phyloP scores from a whole-genome alignment of 345 rosid species.

The Populus davidiana region DNA sequence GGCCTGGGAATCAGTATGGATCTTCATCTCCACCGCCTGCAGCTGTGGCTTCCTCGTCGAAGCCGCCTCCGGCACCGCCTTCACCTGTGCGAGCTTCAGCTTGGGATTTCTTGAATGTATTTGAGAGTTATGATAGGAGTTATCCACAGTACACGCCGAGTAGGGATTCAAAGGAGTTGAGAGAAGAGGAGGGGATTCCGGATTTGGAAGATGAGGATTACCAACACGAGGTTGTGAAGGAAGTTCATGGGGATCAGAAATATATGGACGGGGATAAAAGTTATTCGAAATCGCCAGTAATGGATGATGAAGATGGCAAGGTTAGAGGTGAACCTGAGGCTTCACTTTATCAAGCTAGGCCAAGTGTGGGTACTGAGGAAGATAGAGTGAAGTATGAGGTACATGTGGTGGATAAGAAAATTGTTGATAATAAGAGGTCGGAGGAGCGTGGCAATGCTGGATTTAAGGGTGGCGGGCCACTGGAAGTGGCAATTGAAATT shows the following conservation, averaged over 20 bases:
- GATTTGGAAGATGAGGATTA: constrained; percentile 83
- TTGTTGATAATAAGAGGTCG: constrained; percentile 48
- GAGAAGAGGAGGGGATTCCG: constrained; percentile 95
- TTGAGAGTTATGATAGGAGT: constrained; percentile 47
- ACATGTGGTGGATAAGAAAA: constrained; percentile 82
- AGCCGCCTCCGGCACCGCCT: constrained; percentile 81
- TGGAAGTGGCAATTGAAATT: constrained; percentile 61
- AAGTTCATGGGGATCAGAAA: constrained; percentile 53
- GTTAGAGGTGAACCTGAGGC: constrained; percentile 22
- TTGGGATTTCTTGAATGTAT: constrained; percentile 79
- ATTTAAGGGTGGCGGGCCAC: constrained; percentile 31
- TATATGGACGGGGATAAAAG: constrained; percentile 25
- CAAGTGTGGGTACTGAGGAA: constrained; percentile 42
- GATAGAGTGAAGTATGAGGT: constrained; percentile 61
- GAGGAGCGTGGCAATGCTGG: constrained; percentile 40
- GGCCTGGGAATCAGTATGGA: constrained; percentile 33
- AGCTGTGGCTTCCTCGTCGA: constrained; percentile 42
- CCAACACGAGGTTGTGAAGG: constrained; percentile 63
- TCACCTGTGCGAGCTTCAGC: constrained; percentile 62
- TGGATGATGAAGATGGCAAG: constrained; percentile 27
- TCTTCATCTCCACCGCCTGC: constrained; percentile 25
- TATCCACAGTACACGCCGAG: constrained; percentile 52
- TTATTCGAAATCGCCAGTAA: neutral
- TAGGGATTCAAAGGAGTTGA: constrained; percentile 66
- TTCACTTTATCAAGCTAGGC: constrained; percentile 43